Evolutionary conservation across 768 basidiomycete genomes (phyloP).

Genomic region (Gymnopilus junonius): DNA sequence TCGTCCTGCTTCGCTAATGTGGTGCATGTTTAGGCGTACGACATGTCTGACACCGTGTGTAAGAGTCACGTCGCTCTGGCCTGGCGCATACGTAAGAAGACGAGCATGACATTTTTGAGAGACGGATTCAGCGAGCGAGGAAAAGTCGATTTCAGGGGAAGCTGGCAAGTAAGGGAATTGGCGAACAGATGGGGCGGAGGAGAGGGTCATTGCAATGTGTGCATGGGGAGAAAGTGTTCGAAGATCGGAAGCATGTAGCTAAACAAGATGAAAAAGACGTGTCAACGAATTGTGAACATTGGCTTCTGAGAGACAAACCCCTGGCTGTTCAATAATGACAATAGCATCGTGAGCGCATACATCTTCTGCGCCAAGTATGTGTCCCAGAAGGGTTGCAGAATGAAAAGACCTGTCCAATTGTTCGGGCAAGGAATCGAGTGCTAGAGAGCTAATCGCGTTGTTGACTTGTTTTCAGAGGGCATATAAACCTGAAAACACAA

Average conservation of each 20-base stretch:
- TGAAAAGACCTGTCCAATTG: constrained; percentile 31
- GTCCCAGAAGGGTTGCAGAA: constrained; percentile 44
- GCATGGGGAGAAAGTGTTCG: constrained; percentile 54
- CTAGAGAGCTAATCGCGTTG: constrained; percentile 46
- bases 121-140: constrained; percentile 46
- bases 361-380: constrained; percentile 46
- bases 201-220: constrained; percentile 52
- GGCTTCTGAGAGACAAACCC: constrained; percentile 49
- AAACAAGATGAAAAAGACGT: constrained; percentile 9
- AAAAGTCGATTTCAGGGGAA: constrained; percentile 29
- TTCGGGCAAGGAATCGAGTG: constrained; percentile 47
- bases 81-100: constrained; percentile 45
- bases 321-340: constrained; percentile 71
- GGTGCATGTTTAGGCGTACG: constrained; percentile 58
- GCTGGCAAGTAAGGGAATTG: constrained; percentile 65
- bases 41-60: constrained; percentile 54
- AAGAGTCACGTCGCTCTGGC: constrained; percentile 38
- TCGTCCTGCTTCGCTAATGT: constrained; percentile 44
- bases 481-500: constrained; percentile 4
- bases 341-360: constrained; percentile 70
- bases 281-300: neutral
- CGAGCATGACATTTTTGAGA: constrained; percentile 58
- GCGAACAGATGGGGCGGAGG: constrained; percentile 53
- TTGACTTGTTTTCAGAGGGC: neutral
- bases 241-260: constrained; percentile 83